Percentiles rank a stretch among this genome's conserved stretches.
phyloP scores from a whole-genome alignment of 163 green algal genomes.

The Coccomyxa subellipsoidea region DNA sequence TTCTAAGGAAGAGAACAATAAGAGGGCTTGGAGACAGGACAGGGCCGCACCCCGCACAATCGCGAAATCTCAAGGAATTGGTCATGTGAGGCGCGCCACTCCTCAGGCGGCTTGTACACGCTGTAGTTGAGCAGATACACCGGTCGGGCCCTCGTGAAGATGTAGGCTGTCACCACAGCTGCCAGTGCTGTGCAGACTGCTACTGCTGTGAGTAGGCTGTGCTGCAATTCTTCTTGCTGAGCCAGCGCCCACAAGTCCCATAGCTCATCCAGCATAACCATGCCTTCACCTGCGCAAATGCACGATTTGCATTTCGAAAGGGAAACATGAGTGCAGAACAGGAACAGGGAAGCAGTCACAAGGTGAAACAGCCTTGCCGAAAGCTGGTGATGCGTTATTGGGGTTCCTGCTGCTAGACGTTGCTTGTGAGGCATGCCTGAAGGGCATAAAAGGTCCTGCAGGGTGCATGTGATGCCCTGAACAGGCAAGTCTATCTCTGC shows the following conservation, averaged over 20 bases:
- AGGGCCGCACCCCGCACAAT: neutral
- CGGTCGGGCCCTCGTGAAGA: neutral
- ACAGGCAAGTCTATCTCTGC: no score
- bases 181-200: neutral
- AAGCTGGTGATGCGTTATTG: no score
- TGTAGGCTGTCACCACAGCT: neutral
- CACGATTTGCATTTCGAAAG: no score
- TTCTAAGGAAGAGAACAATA: no score
- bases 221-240: neutral
- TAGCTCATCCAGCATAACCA: neutral
- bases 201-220: neutral
- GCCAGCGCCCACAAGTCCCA: neutral
- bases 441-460: no score
- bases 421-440: no score
- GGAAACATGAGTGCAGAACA: no score
- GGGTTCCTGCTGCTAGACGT: no score
- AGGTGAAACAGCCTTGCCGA: no score
- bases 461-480: no score
- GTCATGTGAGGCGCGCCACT: neutral
- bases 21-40: no score
- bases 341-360: no score
- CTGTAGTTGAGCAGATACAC: conserved; percentile 20
- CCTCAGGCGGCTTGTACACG: conserved; percentile 8
- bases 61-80: neutral
- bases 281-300: neutral